Evolutionary conservation across 306 rosid genomes (phyloP), one percentile per base, ranked within the genome.

Genomic region (Fragaria nilgerrensis): DNA sequence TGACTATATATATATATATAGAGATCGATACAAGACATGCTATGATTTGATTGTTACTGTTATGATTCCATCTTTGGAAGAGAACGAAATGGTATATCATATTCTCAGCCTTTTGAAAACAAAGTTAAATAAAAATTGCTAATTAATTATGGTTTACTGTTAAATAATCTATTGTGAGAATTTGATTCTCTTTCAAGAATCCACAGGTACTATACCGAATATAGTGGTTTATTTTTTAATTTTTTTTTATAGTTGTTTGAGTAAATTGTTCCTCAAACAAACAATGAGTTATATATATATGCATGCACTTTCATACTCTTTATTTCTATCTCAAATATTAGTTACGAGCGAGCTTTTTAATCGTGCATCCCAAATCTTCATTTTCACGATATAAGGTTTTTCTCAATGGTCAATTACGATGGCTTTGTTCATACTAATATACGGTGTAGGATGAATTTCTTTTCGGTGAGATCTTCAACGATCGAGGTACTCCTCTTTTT

Each of bases 11-110:
- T 20, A 29, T 32, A 32, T 3, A 32, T 32, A 32, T 32, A 32
- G 34, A 9, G 27, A n/a, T 22, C 32, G 63, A 56, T 22, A 68
- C 34, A 52, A 39, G 23, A 75, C 48, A 75, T 61, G 37, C 56
- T 73, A 15, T 52, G 77, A 65, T 68, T 80, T 81, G 84, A 63
- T 76, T 29, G 77, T 53, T 50, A 74, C 72, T 56, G 44, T 64
- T 64, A 34, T 34, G 69, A 17, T 61, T 61, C 65, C 65, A 58
- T 25, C 19, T 25, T 5, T 61, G 37, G 5, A 61, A 61, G 32
- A 59, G 19, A 61, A 61, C 9, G 19, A 58, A 58, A 25, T 12
- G 23, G 0, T 1, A 9, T 11, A 22, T 58, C 10, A 52, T 20
- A 20, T 5, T 9, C 32, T 58, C 64, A 3, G 32, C 12, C 16